Evolutionary conservation across 805 yeast genomes (phyloP).

Genomic region (Wickerhamomyces mucosus): DNA sequence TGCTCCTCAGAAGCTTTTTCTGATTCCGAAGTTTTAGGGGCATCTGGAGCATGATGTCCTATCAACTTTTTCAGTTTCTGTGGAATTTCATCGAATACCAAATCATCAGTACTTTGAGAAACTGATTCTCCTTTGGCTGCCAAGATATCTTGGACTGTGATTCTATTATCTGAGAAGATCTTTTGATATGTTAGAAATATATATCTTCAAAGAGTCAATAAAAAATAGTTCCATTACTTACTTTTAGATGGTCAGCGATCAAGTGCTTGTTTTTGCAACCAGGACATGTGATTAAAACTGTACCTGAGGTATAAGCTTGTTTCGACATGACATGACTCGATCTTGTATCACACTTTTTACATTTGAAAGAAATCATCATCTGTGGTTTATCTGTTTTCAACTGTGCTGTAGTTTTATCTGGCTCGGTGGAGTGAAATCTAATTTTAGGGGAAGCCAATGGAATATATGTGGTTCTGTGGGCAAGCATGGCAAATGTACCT

Average conservation of each 20-base stretch:
- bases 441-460: too few species aligned
- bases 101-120: conserved; percentile 53
- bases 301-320: conserved; percentile 81
- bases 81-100: conserved; percentile 62
- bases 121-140: conserved; percentile 69
- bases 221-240: conserved; percentile 14
- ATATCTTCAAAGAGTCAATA: background rate
- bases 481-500: too few species aligned
- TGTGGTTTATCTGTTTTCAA: conserved; percentile 65
- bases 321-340: conserved; percentile 88
- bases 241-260: conserved; percentile 78
- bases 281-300: conserved; percentile 87
- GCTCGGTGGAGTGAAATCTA: conserved; percentile 12
- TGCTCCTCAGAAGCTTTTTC: background rate
- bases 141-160: conserved; percentile 75
- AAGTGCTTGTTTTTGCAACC: conserved; percentile 81
- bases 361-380: conserved; percentile 83
- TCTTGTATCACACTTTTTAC: conserved; percentile 76
- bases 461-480: too few species aligned
- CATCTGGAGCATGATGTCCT: conserved; percentile 63
- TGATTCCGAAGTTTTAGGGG: conserved; percentile 34
- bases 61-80: conserved; percentile 38
- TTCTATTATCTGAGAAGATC: conserved; percentile 69
- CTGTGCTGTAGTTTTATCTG: conserved; percentile 11
- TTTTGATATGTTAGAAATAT: conserved; percentile 21